phyloP scores from a whole-genome alignment of 1,139 yeast genomes.

The Nakaseomyces glabratus region DNA sequence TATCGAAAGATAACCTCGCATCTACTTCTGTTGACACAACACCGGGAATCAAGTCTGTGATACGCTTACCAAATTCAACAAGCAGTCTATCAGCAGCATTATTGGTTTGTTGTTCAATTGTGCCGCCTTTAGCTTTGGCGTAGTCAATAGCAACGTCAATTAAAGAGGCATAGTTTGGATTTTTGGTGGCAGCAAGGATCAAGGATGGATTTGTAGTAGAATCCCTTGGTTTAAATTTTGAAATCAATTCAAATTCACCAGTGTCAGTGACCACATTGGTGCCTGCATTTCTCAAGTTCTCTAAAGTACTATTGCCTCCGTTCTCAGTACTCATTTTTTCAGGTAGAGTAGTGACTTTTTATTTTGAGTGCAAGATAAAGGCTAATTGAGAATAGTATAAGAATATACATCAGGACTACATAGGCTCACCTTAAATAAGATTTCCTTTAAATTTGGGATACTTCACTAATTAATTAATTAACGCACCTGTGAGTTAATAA shows the following conservation, averaged over 20 bases:
- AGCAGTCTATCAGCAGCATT: conserved; percentile 83
- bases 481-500: no score
- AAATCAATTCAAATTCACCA: conserved; percentile 95
- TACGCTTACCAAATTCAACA: conserved; percentile 92
- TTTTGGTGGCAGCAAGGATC: conserved; percentile 90
- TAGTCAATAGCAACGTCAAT: conserved; percentile 83
- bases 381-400: no score
- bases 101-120: conserved; percentile 53
- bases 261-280: conserved; percentile 96
- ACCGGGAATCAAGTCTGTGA: conserved; percentile 91
- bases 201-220: conserved; percentile 98
- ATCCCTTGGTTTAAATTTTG: conserved; percentile 96
- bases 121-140: conserved; percentile 54
- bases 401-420: no score
- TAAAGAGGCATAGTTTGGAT: conserved; percentile 77
- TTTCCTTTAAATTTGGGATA: no score
- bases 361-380: no score
- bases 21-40: conserved; percentile 98
- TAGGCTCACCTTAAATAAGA: no score
- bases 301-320: conserved; percentile 44
- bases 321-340: conserved; percentile 1
- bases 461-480: no score
- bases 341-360: no score
- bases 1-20: conserved; percentile 93
- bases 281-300: conserved; percentile 87